Evolutionary conservation across 164 flowering plant species (phyloP).

Genomic region (Dillenia suffruticosa): DNA sequence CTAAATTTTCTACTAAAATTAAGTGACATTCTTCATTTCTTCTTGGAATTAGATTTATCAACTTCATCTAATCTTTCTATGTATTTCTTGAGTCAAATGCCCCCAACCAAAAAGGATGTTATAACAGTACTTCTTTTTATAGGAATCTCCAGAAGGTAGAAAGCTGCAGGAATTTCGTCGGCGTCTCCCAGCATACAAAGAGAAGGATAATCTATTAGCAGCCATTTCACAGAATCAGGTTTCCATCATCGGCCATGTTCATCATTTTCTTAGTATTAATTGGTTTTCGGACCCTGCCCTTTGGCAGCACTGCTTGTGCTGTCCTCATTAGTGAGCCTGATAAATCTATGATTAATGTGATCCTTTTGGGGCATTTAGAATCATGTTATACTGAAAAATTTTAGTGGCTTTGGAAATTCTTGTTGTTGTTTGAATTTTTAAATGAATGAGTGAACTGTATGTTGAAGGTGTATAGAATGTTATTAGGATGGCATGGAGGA

Average conservation of each 20-base stretch:
- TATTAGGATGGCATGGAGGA: too few relatives aligned
- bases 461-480: too few relatives aligned
- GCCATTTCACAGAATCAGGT: slow-evolving; percentile 85
- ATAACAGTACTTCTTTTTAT: slow-evolving; percentile 3
- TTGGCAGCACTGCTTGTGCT: background rate
- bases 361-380: background rate
- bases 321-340: background rate
- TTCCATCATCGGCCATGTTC: background rate
- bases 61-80: too few relatives aligned
- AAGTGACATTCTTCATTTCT: too few relatives aligned
- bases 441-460: too few relatives aligned
- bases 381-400: too few relatives aligned
- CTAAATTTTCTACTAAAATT: too few relatives aligned
- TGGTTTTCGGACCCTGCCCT: background rate
- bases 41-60: too few relatives aligned
- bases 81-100: too few relatives aligned
- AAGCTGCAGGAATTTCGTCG: slow-evolving; percentile 67
- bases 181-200: slow-evolving; percentile 81
- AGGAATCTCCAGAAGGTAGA: slow-evolving; percentile 79
- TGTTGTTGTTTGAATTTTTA: background rate
- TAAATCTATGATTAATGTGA: background rate
- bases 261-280: background rate
- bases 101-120: too few relatives aligned
- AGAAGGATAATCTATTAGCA: slow-evolving; percentile 61
- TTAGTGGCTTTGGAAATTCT: too few relatives aligned